Evolutionary conservation across 352 stramenopile species (phyloP).

Genomic region (Elongisporangium anandrum): DNA sequence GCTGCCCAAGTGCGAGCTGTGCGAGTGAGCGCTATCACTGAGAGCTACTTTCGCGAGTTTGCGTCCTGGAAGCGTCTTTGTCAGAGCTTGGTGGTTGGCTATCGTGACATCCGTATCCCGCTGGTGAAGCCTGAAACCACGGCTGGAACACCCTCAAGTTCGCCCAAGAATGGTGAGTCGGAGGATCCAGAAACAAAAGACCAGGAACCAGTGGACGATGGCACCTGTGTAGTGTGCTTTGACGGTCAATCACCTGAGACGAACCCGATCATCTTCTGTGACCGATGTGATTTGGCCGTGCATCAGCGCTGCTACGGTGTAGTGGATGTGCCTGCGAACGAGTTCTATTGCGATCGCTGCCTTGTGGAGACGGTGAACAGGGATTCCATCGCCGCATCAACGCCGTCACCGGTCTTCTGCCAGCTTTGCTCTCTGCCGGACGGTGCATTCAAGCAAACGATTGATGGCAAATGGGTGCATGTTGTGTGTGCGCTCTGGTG

Average conservation of each 20-base stretch:
- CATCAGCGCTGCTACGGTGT: conserved; percentile 89
- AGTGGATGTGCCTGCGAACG: conserved; percentile 70
- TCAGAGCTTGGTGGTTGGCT: conserved; percentile 62
- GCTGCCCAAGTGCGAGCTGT: conserved; percentile 14
- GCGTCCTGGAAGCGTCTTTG: conserved; percentile 73
- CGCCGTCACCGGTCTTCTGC: conserved; percentile 54
- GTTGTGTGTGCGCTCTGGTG: conserved; percentile 88
- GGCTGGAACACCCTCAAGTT: not conserved
- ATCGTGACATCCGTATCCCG: conserved; percentile 17
- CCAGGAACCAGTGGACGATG: conserved; percentile 67
- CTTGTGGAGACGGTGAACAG: conserved; percentile 19
- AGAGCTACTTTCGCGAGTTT: conserved; percentile 76
- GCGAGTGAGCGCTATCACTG: conserved; percentile 19
- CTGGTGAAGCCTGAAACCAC: conserved; percentile 2
- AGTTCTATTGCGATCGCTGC: conserved; percentile 90
- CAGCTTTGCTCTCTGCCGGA: conserved; percentile 82
- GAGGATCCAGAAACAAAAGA: conserved; percentile 24
- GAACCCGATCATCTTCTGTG: conserved; percentile 89
- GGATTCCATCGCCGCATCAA: not conserved
- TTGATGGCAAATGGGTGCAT: conserved; percentile 87
- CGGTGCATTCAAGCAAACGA: conserved; percentile 82
- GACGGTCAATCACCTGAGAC: conserved; percentile 82
- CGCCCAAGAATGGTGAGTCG: conserved; percentile 7
- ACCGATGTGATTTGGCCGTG: conserved; percentile 85
- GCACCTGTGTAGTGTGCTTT: conserved; percentile 88